Evolutionary conservation across 495 filamentous ascomycete species (phyloP).

Genomic region (Trichoderma reesei): DNA sequence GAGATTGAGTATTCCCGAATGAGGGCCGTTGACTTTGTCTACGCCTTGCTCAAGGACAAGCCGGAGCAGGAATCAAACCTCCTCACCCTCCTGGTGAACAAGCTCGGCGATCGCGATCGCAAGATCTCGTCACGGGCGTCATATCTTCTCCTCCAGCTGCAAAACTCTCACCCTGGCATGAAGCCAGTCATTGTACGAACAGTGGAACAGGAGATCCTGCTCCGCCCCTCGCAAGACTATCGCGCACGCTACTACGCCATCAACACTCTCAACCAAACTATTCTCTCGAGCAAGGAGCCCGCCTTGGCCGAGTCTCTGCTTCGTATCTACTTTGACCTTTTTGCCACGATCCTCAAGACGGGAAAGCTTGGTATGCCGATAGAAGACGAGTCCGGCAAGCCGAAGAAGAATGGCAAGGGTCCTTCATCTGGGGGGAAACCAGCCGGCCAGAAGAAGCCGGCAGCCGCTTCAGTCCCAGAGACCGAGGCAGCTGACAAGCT

Average conservation of each 20-base stretch:
- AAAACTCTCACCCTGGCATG: slow-evolving; percentile 84
- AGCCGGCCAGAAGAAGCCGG: neutral
- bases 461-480: slow-evolving; percentile 39
- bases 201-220: slow-evolving; percentile 78
- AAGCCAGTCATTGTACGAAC: slow-evolving; percentile 73
- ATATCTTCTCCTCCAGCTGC: slow-evolving; percentile 81
- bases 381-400: neutral
- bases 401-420: slow-evolving; percentile 6
- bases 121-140: slow-evolving; percentile 91
- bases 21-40: slow-evolving; percentile 79
- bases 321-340: slow-evolving; percentile 81
- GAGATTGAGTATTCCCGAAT: slow-evolving; percentile 86
- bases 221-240: slow-evolving; percentile 72
- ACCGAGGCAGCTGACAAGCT: slow-evolving; percentile 76
- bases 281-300: slow-evolving; percentile 73
- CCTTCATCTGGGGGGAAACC: slow-evolving; percentile 15
- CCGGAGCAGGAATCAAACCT: slow-evolving; percentile 96
- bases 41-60: slow-evolving; percentile 83
- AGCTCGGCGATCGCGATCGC: slow-evolving; percentile 84
- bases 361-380: slow-evolving; percentile 19
- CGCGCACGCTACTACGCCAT: slow-evolving; percentile 93
- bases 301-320: slow-evolving; percentile 71
- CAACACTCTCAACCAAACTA: slow-evolving; percentile 94
- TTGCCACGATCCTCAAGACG: slow-evolving; percentile 63
- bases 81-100: slow-evolving; percentile 83